These are phyloP conservation scores for Cladophialophora immunda DNA, from an alignment of 2,329 filamentous ascomycete genomes.

Conservation along the genomic window DNA sequence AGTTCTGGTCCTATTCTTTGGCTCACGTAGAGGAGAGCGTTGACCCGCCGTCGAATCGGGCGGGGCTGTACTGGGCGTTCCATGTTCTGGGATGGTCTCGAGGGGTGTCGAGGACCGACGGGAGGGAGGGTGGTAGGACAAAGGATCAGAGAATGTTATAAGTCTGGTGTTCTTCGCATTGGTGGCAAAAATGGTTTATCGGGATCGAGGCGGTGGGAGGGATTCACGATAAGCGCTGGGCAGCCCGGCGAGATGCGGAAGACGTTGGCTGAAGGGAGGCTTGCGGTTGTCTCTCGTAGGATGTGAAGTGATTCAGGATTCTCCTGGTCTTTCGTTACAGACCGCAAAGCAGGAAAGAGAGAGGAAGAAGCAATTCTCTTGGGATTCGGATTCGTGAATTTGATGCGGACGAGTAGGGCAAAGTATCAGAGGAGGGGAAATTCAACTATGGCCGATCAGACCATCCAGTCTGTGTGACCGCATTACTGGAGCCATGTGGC, in stretches of 20 bases:
- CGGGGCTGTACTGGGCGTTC: constrained; percentile 19
- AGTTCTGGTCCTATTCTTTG: constrained; percentile 40
- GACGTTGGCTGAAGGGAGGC: background rate
- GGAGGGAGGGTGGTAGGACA: background rate
- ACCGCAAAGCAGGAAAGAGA: background rate
- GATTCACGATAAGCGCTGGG: background rate
- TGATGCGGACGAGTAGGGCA: background rate
- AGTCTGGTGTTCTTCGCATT: background rate
- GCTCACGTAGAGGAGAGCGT: constrained; percentile 38
- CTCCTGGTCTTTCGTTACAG: background rate
- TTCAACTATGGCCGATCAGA: background rate
- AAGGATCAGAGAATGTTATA: background rate
- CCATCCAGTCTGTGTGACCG: constrained; percentile 10
- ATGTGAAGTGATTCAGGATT: background rate
- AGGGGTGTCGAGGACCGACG: background rate
- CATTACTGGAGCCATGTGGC: constrained; percentile 22
- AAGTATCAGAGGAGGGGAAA: background rate
- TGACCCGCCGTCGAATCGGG: constrained; percentile 36
- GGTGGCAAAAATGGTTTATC: constrained; percentile 3
- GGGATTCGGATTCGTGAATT: background rate
- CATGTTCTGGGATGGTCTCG: constrained; percentile 16
- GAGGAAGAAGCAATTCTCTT: background rate
- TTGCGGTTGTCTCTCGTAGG: background rate
- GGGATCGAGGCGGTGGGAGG: constrained; percentile 6
- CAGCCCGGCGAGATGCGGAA: constrained; percentile 3